A percentile compares a stretch with the other conserved stretches of the same genome.
Conservation (phyloP, 2,329 filamentous ascomycete genomes). For the Ophiostoma sp. region DNA sequence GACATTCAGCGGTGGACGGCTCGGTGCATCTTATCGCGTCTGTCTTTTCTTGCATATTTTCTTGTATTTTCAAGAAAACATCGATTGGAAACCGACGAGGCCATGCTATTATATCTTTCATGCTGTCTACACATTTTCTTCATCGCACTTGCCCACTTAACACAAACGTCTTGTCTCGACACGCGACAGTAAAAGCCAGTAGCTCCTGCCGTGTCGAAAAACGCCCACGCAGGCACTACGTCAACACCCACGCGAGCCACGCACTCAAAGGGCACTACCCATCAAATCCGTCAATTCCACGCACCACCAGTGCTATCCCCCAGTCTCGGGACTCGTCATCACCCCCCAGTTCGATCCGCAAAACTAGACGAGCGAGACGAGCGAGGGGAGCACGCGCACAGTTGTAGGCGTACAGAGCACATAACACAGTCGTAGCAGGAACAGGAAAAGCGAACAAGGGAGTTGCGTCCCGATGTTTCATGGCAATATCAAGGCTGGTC, state of each 20-base stretch:
- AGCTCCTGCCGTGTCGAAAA: neutral
- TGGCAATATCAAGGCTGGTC: neutral
- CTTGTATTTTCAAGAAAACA: neutral
- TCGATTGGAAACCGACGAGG: too few species aligned
- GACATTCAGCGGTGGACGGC: neutral
- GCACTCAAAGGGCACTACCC: neutral
- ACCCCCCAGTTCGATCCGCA: neutral
- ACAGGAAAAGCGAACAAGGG: neutral
- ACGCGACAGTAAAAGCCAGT: neutral
- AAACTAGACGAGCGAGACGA: neutral
- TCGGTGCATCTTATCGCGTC: neutral
- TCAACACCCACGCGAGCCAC: slow-evolving; percentile 1
- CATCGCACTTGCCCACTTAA: neutral
- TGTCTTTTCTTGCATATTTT: neutral
- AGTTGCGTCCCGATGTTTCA: slow-evolving; percentile 8
- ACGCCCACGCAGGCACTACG: neutral
- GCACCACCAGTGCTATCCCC: neutral
- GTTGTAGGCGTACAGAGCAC: neutral
- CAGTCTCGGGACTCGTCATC: slow-evolving; percentile 19
- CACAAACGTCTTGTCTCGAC: neutral
- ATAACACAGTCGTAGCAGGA: neutral
- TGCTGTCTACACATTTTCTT: neutral
- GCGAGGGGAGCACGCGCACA: neutral
- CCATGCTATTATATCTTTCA: neutral
- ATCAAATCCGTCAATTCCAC: neutral